These are phyloP conservation scores for Leishmania guyanensis DNA, from an alignment of 208 protist species.

Conservation along the genomic window DNA sequence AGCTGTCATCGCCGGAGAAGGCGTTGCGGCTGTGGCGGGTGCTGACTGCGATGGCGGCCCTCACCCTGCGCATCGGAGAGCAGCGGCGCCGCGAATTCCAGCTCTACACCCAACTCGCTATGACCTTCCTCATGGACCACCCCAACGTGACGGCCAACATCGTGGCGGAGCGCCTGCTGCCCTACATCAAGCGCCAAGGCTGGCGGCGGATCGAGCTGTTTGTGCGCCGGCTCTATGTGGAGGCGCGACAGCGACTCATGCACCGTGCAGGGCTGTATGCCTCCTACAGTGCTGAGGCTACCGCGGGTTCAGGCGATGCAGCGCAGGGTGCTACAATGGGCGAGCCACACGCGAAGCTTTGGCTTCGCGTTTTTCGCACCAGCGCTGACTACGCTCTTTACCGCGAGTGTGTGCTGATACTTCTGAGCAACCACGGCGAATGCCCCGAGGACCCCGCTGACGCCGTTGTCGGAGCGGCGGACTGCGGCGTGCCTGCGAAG, in stretches of 20 bases:
- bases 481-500: constrained; percentile 3
- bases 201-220: constrained; percentile 60
- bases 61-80: constrained; percentile 38
- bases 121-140: constrained; percentile 50
- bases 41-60: constrained; percentile 46
- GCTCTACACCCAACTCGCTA: constrained; percentile 51
- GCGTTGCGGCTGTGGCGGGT: constrained; percentile 50
- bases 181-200: constrained; percentile 46
- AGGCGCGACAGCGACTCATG: constrained; percentile 49
- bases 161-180: constrained; percentile 49
- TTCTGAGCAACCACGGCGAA: constrained; percentile 8
- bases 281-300: not conserved
- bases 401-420: constrained; percentile 47
- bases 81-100: constrained; percentile 47
- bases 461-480: not conserved
- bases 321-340: not conserved
- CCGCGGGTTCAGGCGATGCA: not conserved
- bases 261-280: constrained; percentile 5
- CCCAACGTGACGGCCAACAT: constrained; percentile 47
- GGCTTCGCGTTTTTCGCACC: constrained; percentile 31
- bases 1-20: constrained; percentile 38
- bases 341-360: constrained; percentile 1
- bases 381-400: constrained; percentile 40
- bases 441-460: not conserved
- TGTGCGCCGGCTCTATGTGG: constrained; percentile 57